Conservation (phyloP, 306 rosid genomes). For the Gastrolobium bilobum region DNA sequence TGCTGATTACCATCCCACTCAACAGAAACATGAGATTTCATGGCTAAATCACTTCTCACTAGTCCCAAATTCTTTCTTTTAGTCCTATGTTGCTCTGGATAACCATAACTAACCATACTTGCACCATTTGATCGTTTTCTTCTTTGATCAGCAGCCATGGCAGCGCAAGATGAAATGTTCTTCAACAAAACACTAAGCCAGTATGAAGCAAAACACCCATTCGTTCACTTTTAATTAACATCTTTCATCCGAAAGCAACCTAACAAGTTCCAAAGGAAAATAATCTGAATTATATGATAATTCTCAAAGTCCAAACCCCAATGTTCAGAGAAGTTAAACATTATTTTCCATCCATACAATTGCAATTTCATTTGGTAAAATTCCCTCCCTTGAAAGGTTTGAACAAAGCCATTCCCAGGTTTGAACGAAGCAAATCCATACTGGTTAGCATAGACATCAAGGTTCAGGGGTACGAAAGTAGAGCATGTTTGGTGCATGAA, state of each 20-base stretch:
- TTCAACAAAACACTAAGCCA: constrained; percentile 46
- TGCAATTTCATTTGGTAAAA: constrained; percentile 10
- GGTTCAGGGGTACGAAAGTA: background rate
- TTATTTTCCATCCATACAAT: constrained; percentile 28
- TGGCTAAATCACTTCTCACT: constrained; percentile 60
- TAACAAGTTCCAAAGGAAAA: constrained; percentile 42
- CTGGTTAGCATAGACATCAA: background rate
- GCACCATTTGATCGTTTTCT: constrained; percentile 83
- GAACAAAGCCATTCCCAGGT: background rate
- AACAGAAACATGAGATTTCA: constrained; percentile 78
- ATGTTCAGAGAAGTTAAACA: constrained; percentile 29
- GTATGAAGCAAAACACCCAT: constrained; percentile 43
- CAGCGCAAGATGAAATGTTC: constrained; percentile 33
- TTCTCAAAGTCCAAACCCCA: constrained; percentile 38
- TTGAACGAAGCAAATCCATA: background rate
- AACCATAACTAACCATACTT: constrained; percentile 61
- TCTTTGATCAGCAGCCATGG: constrained; percentile 93
- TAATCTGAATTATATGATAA: constrained; percentile 38
- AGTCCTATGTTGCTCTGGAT: constrained; percentile 70
- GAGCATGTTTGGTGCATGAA: background rate
- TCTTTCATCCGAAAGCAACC: constrained; percentile 47
- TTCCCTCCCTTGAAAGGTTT: background rate
- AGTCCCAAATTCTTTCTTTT: constrained; percentile 69
- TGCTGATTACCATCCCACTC: constrained; percentile 85
- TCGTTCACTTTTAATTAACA: constrained; percentile 46